Base-by-base conservation (phyloP, 1,284 basidiomycete genomes). In the Rhodotorula glutinis region DNA sequence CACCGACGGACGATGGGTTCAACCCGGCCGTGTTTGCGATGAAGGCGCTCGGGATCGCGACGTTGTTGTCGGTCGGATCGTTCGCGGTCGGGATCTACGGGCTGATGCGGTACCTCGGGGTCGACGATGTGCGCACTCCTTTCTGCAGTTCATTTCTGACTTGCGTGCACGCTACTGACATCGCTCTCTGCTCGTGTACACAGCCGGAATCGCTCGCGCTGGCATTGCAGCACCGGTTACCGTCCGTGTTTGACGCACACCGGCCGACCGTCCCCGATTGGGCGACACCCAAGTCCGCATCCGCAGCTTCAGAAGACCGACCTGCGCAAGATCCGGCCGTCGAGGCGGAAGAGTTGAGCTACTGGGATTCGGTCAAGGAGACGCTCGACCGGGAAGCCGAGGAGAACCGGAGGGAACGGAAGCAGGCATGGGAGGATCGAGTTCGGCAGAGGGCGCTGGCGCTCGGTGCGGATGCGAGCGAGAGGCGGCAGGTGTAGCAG, bases 31-130 rank as follows among this genome's bases (percentile, higher is more conserved):
- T 66, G 17, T 70, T 57, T 19, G 71, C 71, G 3, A 29, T 41
- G 9, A 73, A 73, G 55, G 71, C 71, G 23, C 53, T 73, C 16
- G 69, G 51, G 3, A 69, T 71, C 21, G 71, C 71, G 23, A 71
- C 69, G 0, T 43, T 14, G 3, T 49, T 73, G 21, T 71, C 69
- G 13, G 52, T 73, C 5, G 21, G 52, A 8, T 17, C 54, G 16
- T 71, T 73, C 40, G 64, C 55, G 13, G 33, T 49, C 16, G 65
- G 60, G 3, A 43, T 73, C 4, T 63, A 19, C 1, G 71, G 63
- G 1, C 8, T 71, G 13, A 71, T 73, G 69, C 19, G 43, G 29
- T 73, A 53, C 46, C 51, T 64, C 23, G 62, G 46, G 33, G 71
- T 66, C 2, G 55, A 68, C n/a, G 66, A 70, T 23, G 71, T 71